Percentiles rank a stretch among this genome's conserved stretches.
These are phyloP conservation scores for Shiraia bambusicola DNA, from an alignment of 2,329 filamentous ascomycete genomes.

Conservation along the genomic window DNA sequence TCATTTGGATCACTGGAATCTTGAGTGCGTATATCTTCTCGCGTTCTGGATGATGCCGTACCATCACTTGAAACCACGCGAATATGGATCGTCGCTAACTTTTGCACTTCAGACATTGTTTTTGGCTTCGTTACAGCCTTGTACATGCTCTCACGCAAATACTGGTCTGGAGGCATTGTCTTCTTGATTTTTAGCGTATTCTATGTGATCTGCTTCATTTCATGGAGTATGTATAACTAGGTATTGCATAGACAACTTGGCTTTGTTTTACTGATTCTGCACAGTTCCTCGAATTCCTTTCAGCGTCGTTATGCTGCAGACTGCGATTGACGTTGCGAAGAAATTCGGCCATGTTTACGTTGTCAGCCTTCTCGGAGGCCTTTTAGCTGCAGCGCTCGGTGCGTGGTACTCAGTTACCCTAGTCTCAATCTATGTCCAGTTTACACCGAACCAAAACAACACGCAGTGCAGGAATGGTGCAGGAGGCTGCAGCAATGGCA, in stretches of 20 bases:
- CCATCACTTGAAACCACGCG: background rate
- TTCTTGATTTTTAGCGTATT: constrained; percentile 83
- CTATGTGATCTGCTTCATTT: constrained; percentile 78
- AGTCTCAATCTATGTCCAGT: constrained; percentile 83
- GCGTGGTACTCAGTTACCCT: constrained; percentile 87
- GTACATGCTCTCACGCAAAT: constrained; percentile 75
- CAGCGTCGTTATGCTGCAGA: constrained; percentile 84
- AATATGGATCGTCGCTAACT: constrained; percentile 40
- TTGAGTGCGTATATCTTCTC: constrained; percentile 9
- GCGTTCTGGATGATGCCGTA: background rate
- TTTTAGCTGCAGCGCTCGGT: constrained; percentile 72
- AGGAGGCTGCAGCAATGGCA: constrained; percentile 69
- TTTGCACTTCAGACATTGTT: constrained; percentile 58
- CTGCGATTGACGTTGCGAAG: constrained; percentile 81
- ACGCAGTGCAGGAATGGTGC: constrained; percentile 56
- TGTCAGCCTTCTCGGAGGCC: constrained; percentile 79
- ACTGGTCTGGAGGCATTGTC: constrained; percentile 83
- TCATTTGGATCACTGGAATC: constrained; percentile 77
- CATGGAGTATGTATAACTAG: constrained; percentile 58
- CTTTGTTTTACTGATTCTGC: background rate
- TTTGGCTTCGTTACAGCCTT: constrained; percentile 83
- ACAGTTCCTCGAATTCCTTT: constrained; percentile 78
- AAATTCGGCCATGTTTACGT: constrained; percentile 82
- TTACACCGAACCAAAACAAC: constrained; percentile 64
- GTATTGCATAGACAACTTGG: constrained; percentile 50